Evolutionary conservation across 75 land plant species (phyloP).

Genomic region (Larix kaempferi): DNA sequence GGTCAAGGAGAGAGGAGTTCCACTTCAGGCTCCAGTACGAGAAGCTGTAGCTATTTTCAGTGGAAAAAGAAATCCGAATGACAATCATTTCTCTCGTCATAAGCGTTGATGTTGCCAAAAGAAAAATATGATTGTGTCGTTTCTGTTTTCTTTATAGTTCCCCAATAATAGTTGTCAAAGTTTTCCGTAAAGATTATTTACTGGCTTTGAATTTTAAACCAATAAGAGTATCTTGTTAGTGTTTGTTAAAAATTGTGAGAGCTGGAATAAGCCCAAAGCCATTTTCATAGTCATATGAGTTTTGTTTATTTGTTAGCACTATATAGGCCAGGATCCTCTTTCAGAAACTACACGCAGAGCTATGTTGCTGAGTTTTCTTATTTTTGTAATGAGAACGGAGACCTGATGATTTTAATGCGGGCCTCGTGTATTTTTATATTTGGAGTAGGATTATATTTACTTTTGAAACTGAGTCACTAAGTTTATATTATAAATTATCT

Average conservation of each 20-base stretch:
- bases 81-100: slow-evolving; percentile 56
- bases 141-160: background rate
- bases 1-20: slow-evolving; percentile 34
- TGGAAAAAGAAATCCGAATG: slow-evolving; percentile 93
- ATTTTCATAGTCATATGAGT: background rate
- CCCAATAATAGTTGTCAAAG: background rate
- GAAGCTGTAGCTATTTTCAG: slow-evolving; percentile 65
- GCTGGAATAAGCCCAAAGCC: background rate
- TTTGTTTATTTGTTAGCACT: background rate
- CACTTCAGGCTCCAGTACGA: slow-evolving; percentile 61
- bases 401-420: too few species aligned
- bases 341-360: background rate
- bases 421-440: too few species aligned
- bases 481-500: too few species aligned
- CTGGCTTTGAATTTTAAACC: background rate
- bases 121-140: background rate
- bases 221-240: background rate
- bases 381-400: too few species aligned
- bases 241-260: background rate
- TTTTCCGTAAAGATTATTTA: background rate
- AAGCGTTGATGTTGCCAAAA: background rate
- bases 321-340: background rate
- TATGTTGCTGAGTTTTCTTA: background rate
- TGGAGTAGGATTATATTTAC: too few species aligned
- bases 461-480: too few species aligned